Conservation (phyloP, 2,329 filamentous ascomycete species). For the Neofusicoccum parvum region DNA sequence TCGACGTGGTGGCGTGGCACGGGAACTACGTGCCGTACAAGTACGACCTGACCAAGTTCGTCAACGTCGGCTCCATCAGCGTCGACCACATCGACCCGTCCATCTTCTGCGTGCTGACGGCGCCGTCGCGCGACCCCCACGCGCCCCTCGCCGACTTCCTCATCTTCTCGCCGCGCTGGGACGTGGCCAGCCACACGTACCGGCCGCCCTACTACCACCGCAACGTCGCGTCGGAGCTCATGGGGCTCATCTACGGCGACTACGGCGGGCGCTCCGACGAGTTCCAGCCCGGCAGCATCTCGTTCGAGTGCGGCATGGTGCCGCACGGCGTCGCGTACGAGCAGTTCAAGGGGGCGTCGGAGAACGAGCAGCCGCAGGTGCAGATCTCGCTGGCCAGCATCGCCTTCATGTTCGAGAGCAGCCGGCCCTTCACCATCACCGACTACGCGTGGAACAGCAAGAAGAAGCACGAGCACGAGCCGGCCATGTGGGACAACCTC, state of each 20-base stretch:
- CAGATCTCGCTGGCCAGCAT: constrained; percentile 55
- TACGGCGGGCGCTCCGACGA: constrained; percentile 55
- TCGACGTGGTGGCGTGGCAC: constrained; percentile 80
- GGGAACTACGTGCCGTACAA: constrained; percentile 76
- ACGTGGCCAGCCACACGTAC: constrained; percentile 63
- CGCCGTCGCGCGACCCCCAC: constrained; percentile 57
- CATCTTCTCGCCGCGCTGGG: constrained; percentile 66
- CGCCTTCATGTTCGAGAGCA: constrained; percentile 66
- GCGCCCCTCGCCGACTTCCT: constrained; percentile 68
- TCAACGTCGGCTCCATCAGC: constrained; percentile 70
- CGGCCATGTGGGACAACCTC: constrained; percentile 55
- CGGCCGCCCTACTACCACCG: constrained; percentile 66
- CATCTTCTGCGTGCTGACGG: constrained; percentile 71
- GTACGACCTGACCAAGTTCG: constrained; percentile 78
- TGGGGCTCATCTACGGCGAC: constrained; percentile 63
- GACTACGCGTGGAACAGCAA: constrained; percentile 39
- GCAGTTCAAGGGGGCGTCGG: constrained; percentile 58
- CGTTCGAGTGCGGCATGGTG: constrained; percentile 72
- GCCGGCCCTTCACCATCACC: constrained; percentile 38
- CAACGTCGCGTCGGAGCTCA: constrained; percentile 67
- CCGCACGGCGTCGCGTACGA: constrained; percentile 64
- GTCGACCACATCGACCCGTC: constrained; percentile 78
- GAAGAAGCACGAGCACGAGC: constrained; percentile 52
- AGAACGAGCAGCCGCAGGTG: constrained; percentile 44
- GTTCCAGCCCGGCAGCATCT: constrained; percentile 63